Percentiles rank a stretch among this genome's conserved stretches.
phyloP scores from a whole-genome alignment of 2,329 filamentous ascomycete species.

The Cladorrhinum sp. region DNA sequence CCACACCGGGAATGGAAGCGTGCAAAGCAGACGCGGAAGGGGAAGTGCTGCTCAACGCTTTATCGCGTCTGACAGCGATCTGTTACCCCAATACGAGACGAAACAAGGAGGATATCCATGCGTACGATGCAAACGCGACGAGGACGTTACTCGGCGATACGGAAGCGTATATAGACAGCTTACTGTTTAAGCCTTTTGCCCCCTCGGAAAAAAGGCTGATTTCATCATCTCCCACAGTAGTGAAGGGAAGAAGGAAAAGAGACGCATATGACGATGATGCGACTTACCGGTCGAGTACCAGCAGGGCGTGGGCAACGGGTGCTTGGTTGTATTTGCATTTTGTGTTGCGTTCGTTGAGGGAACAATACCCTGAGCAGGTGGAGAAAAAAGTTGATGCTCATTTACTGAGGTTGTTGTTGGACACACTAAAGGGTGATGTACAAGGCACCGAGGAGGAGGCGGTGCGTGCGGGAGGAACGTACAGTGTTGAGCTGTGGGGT shows the following conservation, averaged over 20 bases:
- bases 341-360: constrained; percentile 11
- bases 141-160: constrained; percentile 12
- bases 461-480: constrained; percentile 17
- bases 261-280: no score
- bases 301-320: constrained; percentile 20
- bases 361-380: background rate
- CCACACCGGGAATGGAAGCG: constrained; percentile 14
- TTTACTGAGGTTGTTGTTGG: constrained; percentile 13
- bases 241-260: no score
- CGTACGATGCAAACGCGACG: background rate
- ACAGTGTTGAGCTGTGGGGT: constrained; percentile 20
- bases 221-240: no score
- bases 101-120: background rate
- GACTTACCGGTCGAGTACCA: constrained; percentile 11
- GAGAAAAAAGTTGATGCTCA: constrained; percentile 11
- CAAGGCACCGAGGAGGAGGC: constrained; percentile 15
- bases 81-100: background rate
- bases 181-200: constrained; percentile 20
- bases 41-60: constrained; percentile 17
- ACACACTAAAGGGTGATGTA: constrained; percentile 16
- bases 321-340: constrained; percentile 21
- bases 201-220: no score
- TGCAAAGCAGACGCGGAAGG: constrained; percentile 20
- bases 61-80: constrained; percentile 11
- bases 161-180: constrained; percentile 18